phyloP scores from a whole-genome alignment of 1,284 basidiomycete species.

The Leccinum holopus region DNA sequence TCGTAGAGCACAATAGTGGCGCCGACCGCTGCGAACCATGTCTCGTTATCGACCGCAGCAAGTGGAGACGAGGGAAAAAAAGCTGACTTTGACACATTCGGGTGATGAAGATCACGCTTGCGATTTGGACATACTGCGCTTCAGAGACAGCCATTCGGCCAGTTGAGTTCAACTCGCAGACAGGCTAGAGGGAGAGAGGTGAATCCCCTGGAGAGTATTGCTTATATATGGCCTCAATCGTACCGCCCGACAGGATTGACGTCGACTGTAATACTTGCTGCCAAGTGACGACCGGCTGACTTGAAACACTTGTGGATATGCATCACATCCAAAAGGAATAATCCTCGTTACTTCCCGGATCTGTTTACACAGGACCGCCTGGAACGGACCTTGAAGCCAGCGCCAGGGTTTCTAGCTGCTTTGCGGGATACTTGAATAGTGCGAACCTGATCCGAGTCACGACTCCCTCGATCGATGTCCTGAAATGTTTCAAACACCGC shows the following conservation, averaged over 20 bases:
- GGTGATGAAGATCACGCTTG: not conserved
- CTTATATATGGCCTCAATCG: not conserved
- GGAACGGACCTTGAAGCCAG: not conserved
- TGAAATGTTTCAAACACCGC: not conserved
- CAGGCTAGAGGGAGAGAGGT: not conserved
- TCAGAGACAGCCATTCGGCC: not conserved
- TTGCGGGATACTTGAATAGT: no score
- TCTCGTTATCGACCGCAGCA: not conserved
- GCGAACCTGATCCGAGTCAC: not conserved
- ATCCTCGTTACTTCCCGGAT: not conserved
- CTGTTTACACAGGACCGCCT: no score
- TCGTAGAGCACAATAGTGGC: slow-evolving; percentile 10
- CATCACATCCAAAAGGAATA: not conserved
- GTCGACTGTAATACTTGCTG: not conserved
- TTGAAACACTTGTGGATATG: not conserved
- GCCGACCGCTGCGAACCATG: not conserved
- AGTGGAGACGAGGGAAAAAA: not conserved
- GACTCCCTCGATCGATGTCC: not conserved
- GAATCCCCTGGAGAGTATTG: not conserved
- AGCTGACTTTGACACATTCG: slow-evolving; percentile 6
- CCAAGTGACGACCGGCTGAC: not conserved
- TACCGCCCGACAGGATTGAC: not conserved
- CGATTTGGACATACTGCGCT: not conserved
- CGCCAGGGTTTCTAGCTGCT: no score
- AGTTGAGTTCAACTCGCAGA: not conserved